Percentiles rank a stretch among this genome's conserved stretches.
Conservation (phyloP, 768 basidiomycete species). For the Lactarius pseudohatsudake region DNA sequence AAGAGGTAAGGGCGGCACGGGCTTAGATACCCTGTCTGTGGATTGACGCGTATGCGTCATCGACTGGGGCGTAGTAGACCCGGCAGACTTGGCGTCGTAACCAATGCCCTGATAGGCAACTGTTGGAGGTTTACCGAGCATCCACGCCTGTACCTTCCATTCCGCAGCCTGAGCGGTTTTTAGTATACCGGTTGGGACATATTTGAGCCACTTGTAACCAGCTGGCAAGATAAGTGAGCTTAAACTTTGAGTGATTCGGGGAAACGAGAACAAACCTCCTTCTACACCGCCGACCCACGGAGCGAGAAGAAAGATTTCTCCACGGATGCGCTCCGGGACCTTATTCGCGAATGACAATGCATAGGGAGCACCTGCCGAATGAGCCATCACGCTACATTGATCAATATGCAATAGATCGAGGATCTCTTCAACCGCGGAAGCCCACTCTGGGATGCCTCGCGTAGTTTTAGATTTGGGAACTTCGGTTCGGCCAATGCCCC, state of each 20-base stretch:
- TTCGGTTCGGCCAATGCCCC: constrained; percentile 91
- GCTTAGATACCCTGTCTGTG: constrained; percentile 21
- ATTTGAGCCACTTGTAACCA: constrained; percentile 96
- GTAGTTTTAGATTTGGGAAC: constrained; percentile 60
- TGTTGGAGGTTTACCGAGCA: constrained; percentile 92
- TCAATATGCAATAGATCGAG: constrained; percentile 76
- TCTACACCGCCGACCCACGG: constrained; percentile 97
- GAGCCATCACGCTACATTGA: constrained; percentile 88
- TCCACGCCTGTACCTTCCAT: constrained; percentile 96
- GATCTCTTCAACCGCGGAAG: constrained; percentile 85
- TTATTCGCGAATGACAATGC: constrained; percentile 85
- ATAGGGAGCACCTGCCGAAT: constrained; percentile 94
- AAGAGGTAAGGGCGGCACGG: constrained; percentile 30
- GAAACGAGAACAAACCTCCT: constrained; percentile 56
- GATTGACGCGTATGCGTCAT: constrained; percentile 18
- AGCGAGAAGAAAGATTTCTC: constrained; percentile 84
- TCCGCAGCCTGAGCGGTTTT: constrained; percentile 97
- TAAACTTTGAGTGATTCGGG: constrained; percentile 12
- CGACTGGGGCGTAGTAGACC: constrained; percentile 29
- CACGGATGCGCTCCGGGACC: constrained; percentile 70
- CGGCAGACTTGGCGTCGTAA: constrained; percentile 47
- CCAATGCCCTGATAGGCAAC: constrained; percentile 85
- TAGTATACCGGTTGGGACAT: constrained; percentile 88
- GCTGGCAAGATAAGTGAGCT: constrained; percentile 40
- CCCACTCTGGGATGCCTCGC: constrained; percentile 88